Evolutionary conservation across 257 asterid species (phyloP), one percentile per base, ranked within the genome.

Genomic region (Ilex aquifolium): DNA sequence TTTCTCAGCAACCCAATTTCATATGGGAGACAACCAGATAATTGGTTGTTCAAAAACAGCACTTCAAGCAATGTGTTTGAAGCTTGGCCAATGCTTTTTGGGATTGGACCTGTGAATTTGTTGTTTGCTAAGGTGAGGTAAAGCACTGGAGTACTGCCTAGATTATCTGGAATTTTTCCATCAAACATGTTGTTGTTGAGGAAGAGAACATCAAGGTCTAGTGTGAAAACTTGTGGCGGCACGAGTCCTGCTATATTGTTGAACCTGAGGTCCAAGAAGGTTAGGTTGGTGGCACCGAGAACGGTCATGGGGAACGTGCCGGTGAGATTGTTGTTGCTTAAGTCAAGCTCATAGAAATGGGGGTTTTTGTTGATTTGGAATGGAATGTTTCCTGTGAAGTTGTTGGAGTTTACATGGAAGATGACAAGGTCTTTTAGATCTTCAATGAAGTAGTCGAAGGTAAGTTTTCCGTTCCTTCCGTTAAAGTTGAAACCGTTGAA

Each of bases 21-120:
- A 63, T 67, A 73, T 0, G 96, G 96, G 13, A 88, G 85, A 66
- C 92, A 85, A 21, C 92, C 90, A 3, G 82, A 73, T 7, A 88
- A 76, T 0, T 7, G 31, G 62, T 88, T 88, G 69, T 75, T 75
- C 6, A 72, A 67, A 48, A 88, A 52, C 5, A 88, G 65, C 2
- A 76, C 69, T 60, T 85, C 88, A 2, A 60, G 62, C 8, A 85
- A 56, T 0, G 79, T 75, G 55, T 21, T 14, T 0, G 66, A 42
- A 9, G 82, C 59, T 9, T 67, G 55, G 8, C 95, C 90, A 30
- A 88, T 80, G 83, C 76, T 75, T 31, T 17, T 66, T 0, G 92
- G 96, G 60, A 88, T 83, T 3, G 17, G 32, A 46, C 95, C 95
- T 2, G 72, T 62, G 71, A 88, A 70, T 0, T 57, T 2, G 65